Base-by-base conservation (phyloP, 2,329 filamentous ascomycete genomes). In the Alternaria tenuissima region DNA sequence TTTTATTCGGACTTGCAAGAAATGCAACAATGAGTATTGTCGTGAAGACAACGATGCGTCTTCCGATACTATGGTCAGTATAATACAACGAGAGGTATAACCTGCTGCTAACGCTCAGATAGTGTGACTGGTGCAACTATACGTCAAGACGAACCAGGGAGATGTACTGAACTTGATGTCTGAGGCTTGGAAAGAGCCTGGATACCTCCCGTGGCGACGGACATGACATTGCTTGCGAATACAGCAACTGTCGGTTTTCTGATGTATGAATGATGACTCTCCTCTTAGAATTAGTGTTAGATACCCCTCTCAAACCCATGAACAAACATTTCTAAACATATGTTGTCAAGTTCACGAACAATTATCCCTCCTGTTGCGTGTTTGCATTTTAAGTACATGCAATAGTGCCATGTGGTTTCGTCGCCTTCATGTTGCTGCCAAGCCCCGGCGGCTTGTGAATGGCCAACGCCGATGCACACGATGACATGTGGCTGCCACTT, bases 21-120 rank as follows among this genome's bases (percentile, higher is more conserved):
- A 85, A 59, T 97, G 94, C 78, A 85, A 85, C 42, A 90, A 91
- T 55, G 91, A 91, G 53, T 97, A 96, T 76, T 97, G 94, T 77
- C 85, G 90, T 61, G 85, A 90, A 57, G 92, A 96, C 75, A 93
- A 96, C 67, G 91, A 93, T 67, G 91, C 92, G 16, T 94, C 91
- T 41, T 91, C 89, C 12, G 79, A 84, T n/a, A 88, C 84, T 32
- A 78, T 79, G 78, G 81, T 82, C 72, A 54, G 76, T 64, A 30
- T n/a, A 24, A 18, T 24, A 18, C 34, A 16, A 4, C n/a, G 4
- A 5, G 4, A 12, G 1, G 16, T 8, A 7, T 11, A 18, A 7
- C 12, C 7, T n/a, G 22, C 26, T 42, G 16, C 61, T 69, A 24
- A 71, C 22, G 14, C 16, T 36, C 16, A n/a, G 3, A 14, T n/a